A percentile compares a stretch with the other conserved stretches of the same genome.
Evolutionary conservation across 140 eudicot genomes (phyloP).

Genomic region (Senecio squalidus): DNA sequence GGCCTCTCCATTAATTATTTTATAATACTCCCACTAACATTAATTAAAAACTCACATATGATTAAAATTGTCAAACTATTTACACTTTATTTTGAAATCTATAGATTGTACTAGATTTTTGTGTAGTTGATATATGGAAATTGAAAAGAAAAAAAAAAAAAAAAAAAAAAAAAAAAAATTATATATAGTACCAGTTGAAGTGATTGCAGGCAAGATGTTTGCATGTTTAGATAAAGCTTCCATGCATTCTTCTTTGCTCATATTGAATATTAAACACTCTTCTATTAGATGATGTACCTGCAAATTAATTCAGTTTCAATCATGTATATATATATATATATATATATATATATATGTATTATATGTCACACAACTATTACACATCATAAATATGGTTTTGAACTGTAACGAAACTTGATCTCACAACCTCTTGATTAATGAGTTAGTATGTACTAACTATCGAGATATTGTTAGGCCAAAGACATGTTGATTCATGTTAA

Average conservation of each 20-base stretch:
- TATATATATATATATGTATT: too few relatives aligned
- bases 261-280: conserved; percentile 72
- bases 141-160: too few relatives aligned
- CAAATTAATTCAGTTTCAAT: not conserved
- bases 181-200: conserved; percentile 52
- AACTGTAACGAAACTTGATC: too few relatives aligned
- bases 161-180: not conserved
- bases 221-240: conserved; percentile 86
- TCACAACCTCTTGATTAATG: too few relatives aligned
- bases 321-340: not conserved
- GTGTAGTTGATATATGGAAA: not conserved
- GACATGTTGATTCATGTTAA: too few relatives aligned
- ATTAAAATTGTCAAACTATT: not conserved
- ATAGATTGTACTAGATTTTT: too few relatives aligned
- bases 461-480: too few relatives aligned
- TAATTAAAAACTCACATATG: not conserved
- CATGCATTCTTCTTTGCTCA: conserved; percentile 81
- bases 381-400: too few relatives aligned
- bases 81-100: too few relatives aligned
- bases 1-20: too few relatives aligned
- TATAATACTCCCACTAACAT: conserved; percentile 9
- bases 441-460: too few relatives aligned
- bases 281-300: conserved; percentile 87
- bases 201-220: conserved; percentile 67
- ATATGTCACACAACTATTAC: too few relatives aligned